phyloP scores from a whole-genome alignment of 2,329 filamentous ascomycete species.

The Fusarium drepaniforme region DNA sequence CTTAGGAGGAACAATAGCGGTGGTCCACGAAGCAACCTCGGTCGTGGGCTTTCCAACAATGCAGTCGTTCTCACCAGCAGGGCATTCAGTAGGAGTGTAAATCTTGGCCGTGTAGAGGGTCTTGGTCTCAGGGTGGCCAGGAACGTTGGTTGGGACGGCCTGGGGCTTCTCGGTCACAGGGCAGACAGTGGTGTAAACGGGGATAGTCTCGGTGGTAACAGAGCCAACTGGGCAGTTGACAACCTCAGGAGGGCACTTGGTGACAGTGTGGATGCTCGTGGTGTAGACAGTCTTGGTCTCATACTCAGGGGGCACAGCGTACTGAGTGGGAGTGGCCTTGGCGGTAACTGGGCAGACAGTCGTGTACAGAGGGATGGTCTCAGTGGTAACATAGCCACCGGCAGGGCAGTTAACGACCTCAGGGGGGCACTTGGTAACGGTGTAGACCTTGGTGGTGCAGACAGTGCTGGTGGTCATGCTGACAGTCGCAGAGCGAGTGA shows the following conservation, averaged over 20 bases:
- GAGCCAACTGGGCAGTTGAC: constrained; percentile 60
- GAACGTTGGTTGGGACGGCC: constrained; percentile 22
- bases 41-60: constrained; percentile 49
- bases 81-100: constrained; percentile 67
- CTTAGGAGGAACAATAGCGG: constrained; percentile 29
- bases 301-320: constrained; percentile 20
- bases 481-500: constrained; percentile 15
- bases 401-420: constrained; percentile 54
- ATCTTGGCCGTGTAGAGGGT: constrained; percentile 66
- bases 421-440: constrained; percentile 67
- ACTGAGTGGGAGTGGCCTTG: constrained; percentile 25
- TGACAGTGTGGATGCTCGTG: constrained; percentile 66
- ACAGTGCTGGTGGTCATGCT: constrained; percentile 50
- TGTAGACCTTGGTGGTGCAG: constrained; percentile 59
- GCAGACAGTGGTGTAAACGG: constrained; percentile 32
- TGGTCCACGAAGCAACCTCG: constrained; percentile 43
- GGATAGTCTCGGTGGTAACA: constrained; percentile 47
- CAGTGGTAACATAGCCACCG: constrained; percentile 52
- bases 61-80: constrained; percentile 64
- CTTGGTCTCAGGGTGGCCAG: constrained; percentile 40
- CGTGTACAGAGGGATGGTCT: constrained; percentile 57
- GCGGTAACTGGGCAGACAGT: constrained; percentile 56
- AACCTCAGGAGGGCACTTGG: constrained; percentile 64
- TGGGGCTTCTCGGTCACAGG: constrained; percentile 27
- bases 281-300: constrained; percentile 60